Base-by-base conservation (phyloP, 2,329 filamentous ascomycete species). In the Bipolaris sorokiniana region DNA sequence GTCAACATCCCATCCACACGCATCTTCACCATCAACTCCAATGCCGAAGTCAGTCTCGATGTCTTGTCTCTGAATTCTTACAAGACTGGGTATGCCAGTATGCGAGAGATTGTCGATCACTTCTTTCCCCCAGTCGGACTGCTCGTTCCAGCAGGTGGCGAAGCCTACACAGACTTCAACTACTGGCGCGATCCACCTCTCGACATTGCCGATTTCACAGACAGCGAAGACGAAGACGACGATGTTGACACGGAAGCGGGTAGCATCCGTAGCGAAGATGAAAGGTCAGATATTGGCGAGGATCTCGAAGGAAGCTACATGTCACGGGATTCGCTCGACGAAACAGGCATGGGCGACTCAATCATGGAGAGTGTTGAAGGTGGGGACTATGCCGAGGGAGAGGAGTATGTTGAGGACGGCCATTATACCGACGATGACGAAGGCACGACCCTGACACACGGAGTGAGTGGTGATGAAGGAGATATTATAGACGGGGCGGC, bases 11-110 rank as follows among this genome's bases (percentile, higher is more conserved):
- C 95, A 0, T 89, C 90, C 50, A 96, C 90, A 22, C 86, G 95
- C 51, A 99, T 99, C 67, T 99, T 99, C 77, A 97, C 95, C 15
- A 99, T 99, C 82, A 99, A 99, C 77, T 95, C 91, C 51, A 96
- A 98, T 72, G 93, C 94, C 1, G 95, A 99, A 76, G 93, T 99
- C 28, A 94, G 90, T 26, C 81, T 99, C 20, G 94, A 98, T 73
- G 81, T 99, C 42, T 81, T 98, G 41, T 94, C 88, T 61, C 83
- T 98, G 52, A 97, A 96, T 78, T 96, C 92, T 75, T 90, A 98
- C 75, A 97, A 95, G 79, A 94, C 96, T 69, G 97, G 91, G 62
- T 99, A 99, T 74, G 92, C 97, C 61, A 93, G 91, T 70, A 99
- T 99, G 88, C 89, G 91, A 58, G 96, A 99, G 76, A 89, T 99